phyloP scores from a whole-genome alignment of 805 yeast species.

The Candida gorgasii region DNA sequence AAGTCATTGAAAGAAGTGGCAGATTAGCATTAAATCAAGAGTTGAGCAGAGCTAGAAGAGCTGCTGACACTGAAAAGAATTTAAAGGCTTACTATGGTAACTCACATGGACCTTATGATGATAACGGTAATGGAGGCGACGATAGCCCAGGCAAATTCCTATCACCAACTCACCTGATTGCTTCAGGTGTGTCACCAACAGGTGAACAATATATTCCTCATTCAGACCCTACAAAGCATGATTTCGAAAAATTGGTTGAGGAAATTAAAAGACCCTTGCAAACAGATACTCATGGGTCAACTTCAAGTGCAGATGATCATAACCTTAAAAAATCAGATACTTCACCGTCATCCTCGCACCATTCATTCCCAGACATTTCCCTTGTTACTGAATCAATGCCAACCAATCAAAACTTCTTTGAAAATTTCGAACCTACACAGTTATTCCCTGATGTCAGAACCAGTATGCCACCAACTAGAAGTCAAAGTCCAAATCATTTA shows the following conservation, averaged over 20 bases:
- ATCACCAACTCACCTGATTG: conserved; percentile 19
- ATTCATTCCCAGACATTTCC: conserved; percentile 53
- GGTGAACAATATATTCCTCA: conserved; percentile 18
- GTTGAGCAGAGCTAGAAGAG: conserved; percentile 24
- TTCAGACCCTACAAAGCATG: conserved; percentile 18
- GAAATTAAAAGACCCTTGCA: conserved; percentile 26
- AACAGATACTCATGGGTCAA: neutral
- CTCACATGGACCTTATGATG: conserved; percentile 4
- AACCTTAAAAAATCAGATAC: conserved; percentile 19
- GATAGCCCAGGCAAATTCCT: conserved; percentile 10
- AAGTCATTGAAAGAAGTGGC: conserved; percentile 39
- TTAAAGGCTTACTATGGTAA: conserved; percentile 20
- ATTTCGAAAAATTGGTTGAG: conserved; percentile 36
- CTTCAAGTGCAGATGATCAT: conserved; percentile 1
- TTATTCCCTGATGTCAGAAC: conserved; percentile 47
- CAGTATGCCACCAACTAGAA: conserved; percentile 38
- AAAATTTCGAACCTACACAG: conserved; percentile 58
- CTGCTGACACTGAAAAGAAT: conserved; percentile 22
- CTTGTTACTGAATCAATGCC: conserved; percentile 55
- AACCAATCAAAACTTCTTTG: conserved; percentile 44
- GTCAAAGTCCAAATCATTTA: conserved; percentile 32
- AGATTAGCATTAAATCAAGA: conserved; percentile 42
- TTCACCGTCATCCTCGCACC: conserved; percentile 39
- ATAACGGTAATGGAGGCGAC: conserved; percentile 5
- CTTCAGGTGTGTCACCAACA: conserved; percentile 30